Base-by-base conservation (phyloP, 2,329 filamentous ascomycete genomes). In the Colletotrichum horii region DNA sequence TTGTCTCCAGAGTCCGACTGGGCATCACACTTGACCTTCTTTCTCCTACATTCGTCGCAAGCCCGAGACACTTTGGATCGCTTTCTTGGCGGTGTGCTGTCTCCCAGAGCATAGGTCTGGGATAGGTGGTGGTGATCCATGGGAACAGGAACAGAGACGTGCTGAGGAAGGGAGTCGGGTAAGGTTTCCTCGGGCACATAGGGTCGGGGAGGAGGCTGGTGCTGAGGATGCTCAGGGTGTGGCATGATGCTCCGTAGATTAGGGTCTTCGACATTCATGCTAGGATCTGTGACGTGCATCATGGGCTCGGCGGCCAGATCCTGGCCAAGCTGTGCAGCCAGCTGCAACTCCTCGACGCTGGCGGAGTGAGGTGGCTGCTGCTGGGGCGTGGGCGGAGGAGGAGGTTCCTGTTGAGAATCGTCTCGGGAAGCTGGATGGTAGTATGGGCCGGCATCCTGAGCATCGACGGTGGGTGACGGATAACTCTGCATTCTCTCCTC, bases 21-120 rank as follows among this genome's bases (percentile, higher is more conserved):
- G 6, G 95, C 94, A 85, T 98, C 95, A 80, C 96, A 98, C 81
- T 95, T 95, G 75, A 97, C 95, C 87, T 96, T 97, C 85, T 97
- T 97, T 71, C 95, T 91, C 58, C 96, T 90, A 82, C 95, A 98
- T 82, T 97, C 95, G 81, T 98, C 95, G 80, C 95, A 98, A 3
- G 95, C 96, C 48, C 95, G 91, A 14, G 95, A 97, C 8, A 97
- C 95, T 83, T 98, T 98, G 8, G 94, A 94, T 75, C 95, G 89
- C 83, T 97, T 97, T 77, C 93, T 88, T 0, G 93, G 93, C 16
- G 93, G 91, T 14, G 92, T 92, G 74, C 88, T 89, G 77, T 93
- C 92, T 52, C 89, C 88, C 64, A 87, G 82, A 26, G 85, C 83
- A 68, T 86, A 86, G 55, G 84, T 82, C 4, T 82, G 79, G 71